Evolutionary conservation across 768 basidiomycete species (phyloP).

Genomic region (Tylopilus plumbeoviolaceoides): DNA sequence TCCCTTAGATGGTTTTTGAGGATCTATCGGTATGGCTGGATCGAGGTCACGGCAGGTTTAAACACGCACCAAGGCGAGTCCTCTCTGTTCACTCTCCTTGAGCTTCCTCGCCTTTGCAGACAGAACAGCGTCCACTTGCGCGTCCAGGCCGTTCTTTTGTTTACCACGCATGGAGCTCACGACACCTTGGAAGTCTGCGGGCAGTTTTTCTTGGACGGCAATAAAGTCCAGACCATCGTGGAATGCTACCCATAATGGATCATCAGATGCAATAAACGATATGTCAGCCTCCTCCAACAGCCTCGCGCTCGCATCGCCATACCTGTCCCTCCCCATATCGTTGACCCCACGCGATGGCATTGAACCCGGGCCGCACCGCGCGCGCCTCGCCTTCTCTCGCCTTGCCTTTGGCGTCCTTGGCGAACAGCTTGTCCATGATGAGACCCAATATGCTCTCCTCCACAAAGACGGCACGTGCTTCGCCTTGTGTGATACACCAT

Average conservation of each 20-base stretch:
- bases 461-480: conserved; percentile 76
- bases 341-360: conserved; percentile 82
- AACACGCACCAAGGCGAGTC: conserved; percentile 39
- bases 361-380: conserved; percentile 42
- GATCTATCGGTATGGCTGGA: conserved; percentile 37
- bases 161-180: conserved; percentile 45
- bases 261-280: conserved; percentile 1
- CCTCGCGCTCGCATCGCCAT: conserved; percentile 58
- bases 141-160: conserved; percentile 61
- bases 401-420: conserved; percentile 22
- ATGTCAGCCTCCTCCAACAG: conserved; percentile 55
- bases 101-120: conserved; percentile 47
- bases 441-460: conserved; percentile 59
- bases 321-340: conserved; percentile 67
- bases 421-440: conserved; percentile 73
- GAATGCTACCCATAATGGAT: conserved; percentile 48
- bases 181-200: conserved; percentile 55
- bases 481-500: conserved; percentile 91
- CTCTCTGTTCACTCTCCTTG: conserved; percentile 40
- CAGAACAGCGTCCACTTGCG: conserved; percentile 61
- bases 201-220: conserved; percentile 71
- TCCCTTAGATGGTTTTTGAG: conserved; percentile 67
- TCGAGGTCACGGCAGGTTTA: background rate
- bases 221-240: conserved; percentile 87
- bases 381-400: conserved; percentile 31